A percentile compares a stretch with the other conserved stretches of the same genome.
These are phyloP conservation scores for Aspergillus pseudoterreus DNA, from an alignment of 2,329 filamentous ascomycete species.

Conservation along the genomic window DNA sequence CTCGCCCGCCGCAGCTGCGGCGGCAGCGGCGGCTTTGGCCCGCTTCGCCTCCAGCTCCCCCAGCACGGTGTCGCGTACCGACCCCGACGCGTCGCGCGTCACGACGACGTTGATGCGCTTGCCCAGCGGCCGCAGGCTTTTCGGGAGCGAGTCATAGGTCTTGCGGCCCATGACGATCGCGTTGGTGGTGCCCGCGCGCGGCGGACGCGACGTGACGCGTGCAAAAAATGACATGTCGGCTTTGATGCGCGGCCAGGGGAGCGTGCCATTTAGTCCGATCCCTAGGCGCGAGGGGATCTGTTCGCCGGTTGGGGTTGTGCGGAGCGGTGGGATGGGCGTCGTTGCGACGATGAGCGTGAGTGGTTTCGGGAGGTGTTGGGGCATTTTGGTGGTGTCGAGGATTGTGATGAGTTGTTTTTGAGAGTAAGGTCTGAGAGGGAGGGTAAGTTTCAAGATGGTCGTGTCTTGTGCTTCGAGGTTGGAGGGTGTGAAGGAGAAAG, in stretches of 20 bases:
- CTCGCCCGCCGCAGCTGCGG: not conserved
- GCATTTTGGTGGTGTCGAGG: slow-evolving; percentile 17
- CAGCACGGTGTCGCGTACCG: slow-evolving; percentile 29
- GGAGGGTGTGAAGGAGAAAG: not conserved
- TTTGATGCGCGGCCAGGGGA: slow-evolving; percentile 86
- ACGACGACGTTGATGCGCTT: slow-evolving; percentile 80
- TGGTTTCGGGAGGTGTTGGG: slow-evolving; percentile 38
- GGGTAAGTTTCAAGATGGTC: not conserved
- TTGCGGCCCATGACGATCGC: slow-evolving; percentile 96
- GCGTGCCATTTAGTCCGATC: slow-evolving; percentile 72
- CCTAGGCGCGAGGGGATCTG: slow-evolving; percentile 64
- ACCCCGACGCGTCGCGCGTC: slow-evolving; percentile 44
- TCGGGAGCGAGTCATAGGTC: slow-evolving; percentile 89
- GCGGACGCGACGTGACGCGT: slow-evolving; percentile 70
- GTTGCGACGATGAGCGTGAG: slow-evolving; percentile 92
- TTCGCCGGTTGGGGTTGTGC: slow-evolving; percentile 42
- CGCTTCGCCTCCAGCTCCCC: slow-evolving; percentile 32
- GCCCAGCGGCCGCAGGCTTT: slow-evolving; percentile 71
- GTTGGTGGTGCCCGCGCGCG: slow-evolving; percentile 45
- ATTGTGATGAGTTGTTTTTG: not conserved
- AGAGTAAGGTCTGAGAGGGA: not conserved
- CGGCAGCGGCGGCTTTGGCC: slow-evolving; percentile 11
- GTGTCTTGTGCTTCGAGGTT: not conserved
- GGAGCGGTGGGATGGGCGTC: slow-evolving; percentile 50
- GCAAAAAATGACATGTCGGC: slow-evolving; percentile 96